Evolutionary conservation across 441 rosid genomes (phyloP), one percentile per base, ranked within the genome.

Genomic region (Viola pubescens): DNA sequence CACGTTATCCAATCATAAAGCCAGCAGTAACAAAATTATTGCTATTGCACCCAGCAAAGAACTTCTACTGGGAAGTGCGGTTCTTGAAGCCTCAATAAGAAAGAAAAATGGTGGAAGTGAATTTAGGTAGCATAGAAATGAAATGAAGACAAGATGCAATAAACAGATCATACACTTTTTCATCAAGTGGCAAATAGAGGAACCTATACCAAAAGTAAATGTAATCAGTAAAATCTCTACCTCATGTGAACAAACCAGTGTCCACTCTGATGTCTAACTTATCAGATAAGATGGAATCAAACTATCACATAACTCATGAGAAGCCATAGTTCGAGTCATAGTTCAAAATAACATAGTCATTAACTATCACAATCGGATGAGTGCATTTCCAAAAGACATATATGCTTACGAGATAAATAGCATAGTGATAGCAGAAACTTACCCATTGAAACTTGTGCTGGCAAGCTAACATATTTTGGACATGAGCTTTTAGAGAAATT

Each of bases 391-490:
- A 43, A 9, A 5, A 43, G 6, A 9, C 46, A 43, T 50, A 19
- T 9, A 48, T n/a, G 6, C 4, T 26, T 5, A 3, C 34, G 63
- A 9, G 26, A 55, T 37, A 43, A 34, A 64, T 37, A 14, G 48
- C 6, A n/a, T 11, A 11, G 26, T 51, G 1, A 9, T 34, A 10
- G 26, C 41, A 14, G 52, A 68, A 60, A 73, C 81, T 81, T 79
- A 87, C 97, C 86, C 16, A 53, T 16, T 39, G 94, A 71, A 5
- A 57, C 73, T 63, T 70, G 77, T 68, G 74, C 72, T 47, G 98
- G 98, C 74, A 92, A 63, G 78, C 95, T 82, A 61, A 89, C 79
- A 66, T 84, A 89, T 63, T 77, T 73, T 38, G 98, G 98, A 67
- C 98, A 92, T 12, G 91, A 82, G 52, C 82, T 79, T 60, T 61